Evolutionary conservation across 306 rosid species (phyloP).

Genomic region (Cucumis hystrix): DNA sequence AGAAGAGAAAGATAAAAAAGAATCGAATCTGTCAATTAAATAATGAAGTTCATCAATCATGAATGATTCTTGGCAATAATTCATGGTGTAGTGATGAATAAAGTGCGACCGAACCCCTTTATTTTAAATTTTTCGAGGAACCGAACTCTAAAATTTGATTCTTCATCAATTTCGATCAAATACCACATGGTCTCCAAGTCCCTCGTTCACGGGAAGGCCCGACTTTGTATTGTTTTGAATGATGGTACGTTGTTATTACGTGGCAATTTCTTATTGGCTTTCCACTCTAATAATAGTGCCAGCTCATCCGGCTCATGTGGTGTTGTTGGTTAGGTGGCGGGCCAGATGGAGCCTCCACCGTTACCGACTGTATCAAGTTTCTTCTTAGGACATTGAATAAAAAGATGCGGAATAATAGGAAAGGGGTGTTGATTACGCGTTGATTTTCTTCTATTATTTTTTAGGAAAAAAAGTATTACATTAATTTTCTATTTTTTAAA

Average conservation of each 20-base stretch:
- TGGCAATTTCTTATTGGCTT: neutral
- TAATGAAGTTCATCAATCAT: neutral
- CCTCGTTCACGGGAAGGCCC: neutral
- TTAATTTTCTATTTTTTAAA: neutral
- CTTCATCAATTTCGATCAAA: neutral
- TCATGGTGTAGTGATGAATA: neutral
- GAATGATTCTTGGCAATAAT: neutral
- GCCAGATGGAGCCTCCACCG: neutral
- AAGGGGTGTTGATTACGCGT: neutral
- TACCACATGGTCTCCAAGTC: no score
- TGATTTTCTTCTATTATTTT: neutral
- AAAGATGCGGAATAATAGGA: neutral
- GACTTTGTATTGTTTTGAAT: neutral
- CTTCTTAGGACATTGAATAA: neutral
- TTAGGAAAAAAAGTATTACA: neutral
- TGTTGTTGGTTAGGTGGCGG: constrained; percentile 1
- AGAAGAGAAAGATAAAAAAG: neutral
- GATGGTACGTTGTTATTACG: neutral
- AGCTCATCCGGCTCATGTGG: constrained; percentile 3
- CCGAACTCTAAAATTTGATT: neutral
- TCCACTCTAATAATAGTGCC: neutral
- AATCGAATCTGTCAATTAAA: neutral
- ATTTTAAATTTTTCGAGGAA: neutral
- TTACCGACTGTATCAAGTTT: neutral
- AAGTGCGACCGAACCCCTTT: neutral